These are phyloP conservation scores for Aureobasidium sp. DNA, from an alignment of 2,329 filamentous ascomycete species.

Conservation along the genomic window DNA sequence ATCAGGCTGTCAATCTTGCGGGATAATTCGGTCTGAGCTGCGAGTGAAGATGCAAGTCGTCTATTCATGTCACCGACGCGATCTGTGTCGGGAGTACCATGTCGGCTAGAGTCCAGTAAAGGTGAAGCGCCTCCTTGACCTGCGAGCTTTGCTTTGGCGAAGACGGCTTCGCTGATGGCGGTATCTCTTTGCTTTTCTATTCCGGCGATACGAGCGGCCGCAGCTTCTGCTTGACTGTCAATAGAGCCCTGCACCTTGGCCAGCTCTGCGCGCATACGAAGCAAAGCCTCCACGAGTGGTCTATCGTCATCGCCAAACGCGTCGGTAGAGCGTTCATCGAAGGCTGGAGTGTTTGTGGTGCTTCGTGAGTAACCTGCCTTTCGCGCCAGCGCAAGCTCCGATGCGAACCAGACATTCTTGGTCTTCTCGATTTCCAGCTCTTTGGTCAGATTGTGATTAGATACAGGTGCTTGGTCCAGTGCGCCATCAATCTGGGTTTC, in stretches of 20 bases:
- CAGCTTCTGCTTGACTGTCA: slow-evolving; percentile 76
- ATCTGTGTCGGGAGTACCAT: slow-evolving; percentile 54
- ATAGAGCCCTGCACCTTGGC: slow-evolving; percentile 83
- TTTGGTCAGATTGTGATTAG: slow-evolving; percentile 62
- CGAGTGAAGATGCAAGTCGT: slow-evolving; percentile 74
- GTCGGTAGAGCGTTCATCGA: slow-evolving; percentile 70
- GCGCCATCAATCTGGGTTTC: slow-evolving; percentile 32
- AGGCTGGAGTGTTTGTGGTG: slow-evolving; percentile 50
- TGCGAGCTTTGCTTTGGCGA: slow-evolving; percentile 86
- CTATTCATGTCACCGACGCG: slow-evolving; percentile 67
- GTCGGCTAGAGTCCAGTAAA: slow-evolving; percentile 38
- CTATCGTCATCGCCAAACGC: slow-evolving; percentile 87
- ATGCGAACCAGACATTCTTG: slow-evolving; percentile 93
- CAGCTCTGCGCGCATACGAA: slow-evolving; percentile 85
- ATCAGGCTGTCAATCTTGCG: slow-evolving; percentile 61
- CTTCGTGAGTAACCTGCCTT: slow-evolving; percentile 79
- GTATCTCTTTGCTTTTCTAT: slow-evolving; percentile 90
- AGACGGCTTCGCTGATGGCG: slow-evolving; percentile 89
- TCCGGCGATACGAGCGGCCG: slow-evolving; percentile 84
- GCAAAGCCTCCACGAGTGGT: slow-evolving; percentile 80
- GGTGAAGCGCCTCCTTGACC: slow-evolving; percentile 57
- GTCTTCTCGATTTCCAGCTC: slow-evolving; percentile 80
- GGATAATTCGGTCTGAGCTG: slow-evolving; percentile 71
- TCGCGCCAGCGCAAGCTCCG: slow-evolving; percentile 81
- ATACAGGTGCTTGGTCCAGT: slow-evolving; percentile 52